Evolutionary conservation across 176 grass and related monocot genomes (phyloP).

Genomic region (Phyllostachys edulis): DNA sequence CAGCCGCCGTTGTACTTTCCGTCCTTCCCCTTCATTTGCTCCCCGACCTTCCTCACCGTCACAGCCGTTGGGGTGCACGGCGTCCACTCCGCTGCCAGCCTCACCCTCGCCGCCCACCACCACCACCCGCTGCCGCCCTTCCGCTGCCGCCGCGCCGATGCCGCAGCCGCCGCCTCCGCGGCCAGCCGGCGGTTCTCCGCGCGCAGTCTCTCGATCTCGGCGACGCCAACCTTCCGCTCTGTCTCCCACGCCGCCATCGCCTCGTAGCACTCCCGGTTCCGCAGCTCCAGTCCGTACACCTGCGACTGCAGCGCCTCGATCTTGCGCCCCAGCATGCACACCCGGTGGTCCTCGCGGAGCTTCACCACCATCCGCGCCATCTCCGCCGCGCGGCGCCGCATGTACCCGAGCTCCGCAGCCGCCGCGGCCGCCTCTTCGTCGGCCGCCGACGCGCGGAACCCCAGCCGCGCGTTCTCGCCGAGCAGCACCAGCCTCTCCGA

Average conservation of each 20-base stretch:
- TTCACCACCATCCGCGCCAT: conserved; percentile 66
- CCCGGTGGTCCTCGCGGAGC: conserved; percentile 85
- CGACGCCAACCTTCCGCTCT: conserved; percentile 27
- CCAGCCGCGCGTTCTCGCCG: conserved; percentile 86
- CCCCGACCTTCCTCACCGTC: conserved; percentile 36
- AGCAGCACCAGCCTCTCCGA: conserved; percentile 88
- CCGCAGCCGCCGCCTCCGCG: neutral
- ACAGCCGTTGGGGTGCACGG: conserved; percentile 27
- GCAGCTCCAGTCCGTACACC: conserved; percentile 76
- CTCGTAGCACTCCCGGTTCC: conserved; percentile 76
- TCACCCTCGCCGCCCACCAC: conserved; percentile 53
- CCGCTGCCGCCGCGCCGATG: neutral
- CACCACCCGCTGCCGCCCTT: neutral
- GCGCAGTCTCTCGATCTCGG: conserved; percentile 58
- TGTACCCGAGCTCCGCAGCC: conserved; percentile 61
- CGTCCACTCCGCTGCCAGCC: conserved; percentile 63
- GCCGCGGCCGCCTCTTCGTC: conserved; percentile 59
- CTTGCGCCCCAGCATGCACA: conserved; percentile 69
- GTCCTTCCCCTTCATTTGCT: conserved; percentile 27
- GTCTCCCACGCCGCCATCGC: conserved; percentile 52
- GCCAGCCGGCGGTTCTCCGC: conserved; percentile 50
- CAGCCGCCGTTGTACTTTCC: conserved; percentile 46
- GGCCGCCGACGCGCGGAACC: conserved; percentile 44
- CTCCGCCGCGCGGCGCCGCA: conserved; percentile 71
- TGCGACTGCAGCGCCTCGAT: conserved; percentile 78